A percentile compares a stretch with the other conserved stretches of the same genome.
These are phyloP conservation scores for Wickerhamomyces strasburgensis DNA, from an alignment of 805 yeast genomes.

Conservation along the genomic window DNA sequence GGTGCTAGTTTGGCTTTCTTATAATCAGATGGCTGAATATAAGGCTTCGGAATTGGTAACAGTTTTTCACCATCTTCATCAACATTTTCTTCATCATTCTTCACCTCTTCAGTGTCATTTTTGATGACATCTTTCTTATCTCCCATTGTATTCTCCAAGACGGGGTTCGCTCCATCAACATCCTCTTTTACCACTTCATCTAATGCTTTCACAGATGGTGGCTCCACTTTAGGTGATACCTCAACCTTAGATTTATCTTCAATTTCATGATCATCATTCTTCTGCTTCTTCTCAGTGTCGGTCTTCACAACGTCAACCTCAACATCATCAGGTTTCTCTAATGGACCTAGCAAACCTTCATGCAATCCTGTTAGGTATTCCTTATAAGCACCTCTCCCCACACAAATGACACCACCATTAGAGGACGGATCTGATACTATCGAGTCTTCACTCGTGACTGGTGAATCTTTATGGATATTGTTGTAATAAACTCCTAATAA, in stretches of 20 bases:
- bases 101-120: slow-evolving; percentile 5
- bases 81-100: slow-evolving; percentile 10
- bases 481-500: slow-evolving; percentile 55
- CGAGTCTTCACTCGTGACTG: slow-evolving; percentile 41
- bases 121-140: slow-evolving; percentile 2
- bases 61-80: slow-evolving; percentile 24
- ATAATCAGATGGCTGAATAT: slow-evolving; percentile 56
- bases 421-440: slow-evolving; percentile 36
- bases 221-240: slow-evolving; percentile 4
- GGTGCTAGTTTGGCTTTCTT: slow-evolving; percentile 45
- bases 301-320: slow-evolving; percentile 11
- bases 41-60: slow-evolving; percentile 57
- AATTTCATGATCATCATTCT: slow-evolving; percentile 1
- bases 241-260: not conserved
- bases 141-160: too few relatives aligned
- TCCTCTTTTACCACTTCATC: slow-evolving; percentile 3
- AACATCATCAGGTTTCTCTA: slow-evolving; percentile 46
- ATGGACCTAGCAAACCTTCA: slow-evolving; percentile 92
- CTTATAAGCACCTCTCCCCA: slow-evolving; percentile 95
- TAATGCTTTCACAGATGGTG: slow-evolving; percentile 8
- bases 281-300: slow-evolving; percentile 1
- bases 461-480: slow-evolving; percentile 22
- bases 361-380: slow-evolving; percentile 89
- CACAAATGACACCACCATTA: slow-evolving; percentile 83
- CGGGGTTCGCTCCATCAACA: not conserved